phyloP scores from a whole-genome alignment of 345 rosid genomes.

The Brassica cretica region DNA sequence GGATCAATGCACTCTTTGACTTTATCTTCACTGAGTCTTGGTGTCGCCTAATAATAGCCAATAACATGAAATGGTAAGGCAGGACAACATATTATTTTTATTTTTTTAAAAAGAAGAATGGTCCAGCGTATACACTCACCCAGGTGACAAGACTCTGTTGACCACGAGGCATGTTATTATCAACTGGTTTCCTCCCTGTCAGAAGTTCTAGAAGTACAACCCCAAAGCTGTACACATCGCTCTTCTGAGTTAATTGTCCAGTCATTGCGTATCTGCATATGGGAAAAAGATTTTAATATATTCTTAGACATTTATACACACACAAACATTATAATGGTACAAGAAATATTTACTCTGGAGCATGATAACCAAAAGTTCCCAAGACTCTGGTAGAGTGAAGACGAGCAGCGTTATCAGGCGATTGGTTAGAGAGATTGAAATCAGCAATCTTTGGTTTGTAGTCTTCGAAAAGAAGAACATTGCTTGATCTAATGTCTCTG shows the following conservation, averaged over 20 bases:
- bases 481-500: slow-evolving; percentile 43
- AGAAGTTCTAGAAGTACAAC: slow-evolving; percentile 45
- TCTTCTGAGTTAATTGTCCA: slow-evolving; percentile 47
- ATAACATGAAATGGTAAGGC: slow-evolving; percentile 10
- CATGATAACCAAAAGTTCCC: slow-evolving; percentile 47
- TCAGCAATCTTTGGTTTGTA: slow-evolving; percentile 42
- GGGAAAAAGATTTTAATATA: neutral
- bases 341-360: slow-evolving; percentile 39
- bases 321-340: neutral
- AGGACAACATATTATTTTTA: too few relatives aligned
- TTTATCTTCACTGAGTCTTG: slow-evolving; percentile 96
- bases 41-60: slow-evolving; percentile 70
- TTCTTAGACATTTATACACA: neutral
- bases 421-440: slow-evolving; percentile 44
- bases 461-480: slow-evolving; percentile 43
- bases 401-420: slow-evolving; percentile 46
- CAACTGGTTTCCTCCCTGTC: slow-evolving; percentile 45
- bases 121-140: slow-evolving; percentile 33
- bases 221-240: slow-evolving; percentile 45
- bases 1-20: slow-evolving; percentile 98
- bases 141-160: slow-evolving; percentile 47
- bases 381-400: slow-evolving; percentile 44
- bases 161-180: slow-evolving; percentile 46
- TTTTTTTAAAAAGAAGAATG: neutral
- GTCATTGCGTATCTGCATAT: slow-evolving; percentile 45